Evolutionary conservation across 2,329 filamentous ascomycete species (phyloP).

Genomic region (Penicillium thymicola): DNA sequence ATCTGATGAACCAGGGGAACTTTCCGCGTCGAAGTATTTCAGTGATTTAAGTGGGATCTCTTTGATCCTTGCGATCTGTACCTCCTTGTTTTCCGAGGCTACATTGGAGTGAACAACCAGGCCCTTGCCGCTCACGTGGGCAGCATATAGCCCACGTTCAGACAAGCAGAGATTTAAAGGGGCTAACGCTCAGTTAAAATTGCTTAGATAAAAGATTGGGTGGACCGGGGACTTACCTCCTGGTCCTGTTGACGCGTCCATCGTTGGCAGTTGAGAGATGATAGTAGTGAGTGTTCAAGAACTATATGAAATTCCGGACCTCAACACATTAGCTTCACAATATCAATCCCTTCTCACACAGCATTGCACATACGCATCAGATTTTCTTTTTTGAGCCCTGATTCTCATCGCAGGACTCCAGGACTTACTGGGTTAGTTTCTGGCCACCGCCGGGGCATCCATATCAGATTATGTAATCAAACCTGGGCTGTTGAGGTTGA

Average conservation of each 20-base stretch:
- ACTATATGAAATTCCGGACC: not conserved
- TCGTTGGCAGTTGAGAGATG: conserved; percentile 16
- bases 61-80: conserved; percentile 32
- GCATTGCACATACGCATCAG: not conserved
- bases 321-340: not conserved
- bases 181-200: conserved; percentile 7
- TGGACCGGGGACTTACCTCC: conserved; percentile 22
- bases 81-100: conserved; percentile 30
- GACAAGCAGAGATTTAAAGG: conserved; percentile 25
- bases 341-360: not conserved
- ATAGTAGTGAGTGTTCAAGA: not conserved
- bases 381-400: not conserved
- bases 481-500: not conserved
- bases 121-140: conserved; percentile 33
- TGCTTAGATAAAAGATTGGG: not conserved
- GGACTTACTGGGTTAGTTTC: not conserved
- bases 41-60: conserved; percentile 32
- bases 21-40: conserved; percentile 25
- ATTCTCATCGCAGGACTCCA: not conserved
- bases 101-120: conserved; percentile 32
- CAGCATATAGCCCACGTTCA: conserved; percentile 30
- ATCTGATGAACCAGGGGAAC: not conserved
- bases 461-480: conserved; percentile 5
- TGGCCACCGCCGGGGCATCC: not conserved
- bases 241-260: conserved; percentile 26